A percentile compares a stretch with the other conserved stretches of the same genome.
Evolutionary conservation across 352 stramenopile genomes (phyloP).

Genomic region (Blastocystis sp.): DNA sequence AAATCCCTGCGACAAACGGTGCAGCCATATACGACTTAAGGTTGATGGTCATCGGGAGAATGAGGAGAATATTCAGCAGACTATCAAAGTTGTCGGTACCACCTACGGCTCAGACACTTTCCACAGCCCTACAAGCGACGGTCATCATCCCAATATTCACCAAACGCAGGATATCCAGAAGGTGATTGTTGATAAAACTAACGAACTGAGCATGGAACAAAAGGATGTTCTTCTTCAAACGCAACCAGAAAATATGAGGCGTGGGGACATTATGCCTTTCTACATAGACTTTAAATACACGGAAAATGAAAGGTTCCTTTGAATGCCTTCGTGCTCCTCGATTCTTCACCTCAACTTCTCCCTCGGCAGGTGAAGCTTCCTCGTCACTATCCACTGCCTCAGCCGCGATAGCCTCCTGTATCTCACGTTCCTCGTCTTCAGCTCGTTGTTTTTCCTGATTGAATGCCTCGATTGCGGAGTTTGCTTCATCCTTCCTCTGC

Average conservation of each 20-base stretch:
- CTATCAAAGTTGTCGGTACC: constrained; percentile 50
- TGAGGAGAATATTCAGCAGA: constrained; percentile 38
- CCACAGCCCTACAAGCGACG: background rate
- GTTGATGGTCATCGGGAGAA: constrained; percentile 34
- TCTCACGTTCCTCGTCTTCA: background rate
- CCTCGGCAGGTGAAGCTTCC: background rate
- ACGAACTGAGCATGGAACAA: constrained; percentile 19
- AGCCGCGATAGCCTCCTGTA: background rate
- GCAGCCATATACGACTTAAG: constrained; percentile 39
- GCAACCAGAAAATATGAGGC: constrained; percentile 14
- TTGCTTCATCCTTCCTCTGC: background rate
- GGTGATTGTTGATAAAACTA: constrained; percentile 2
- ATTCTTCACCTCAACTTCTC: background rate
- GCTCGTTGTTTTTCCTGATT: background rate
- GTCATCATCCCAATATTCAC: constrained; percentile 58
- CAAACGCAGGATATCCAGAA: constrained; percentile 32
- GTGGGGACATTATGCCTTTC: constrained; percentile 12
- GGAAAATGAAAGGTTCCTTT: constrained; percentile 4
- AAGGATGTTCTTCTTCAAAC: constrained; percentile 28
- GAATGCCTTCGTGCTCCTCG: background rate
- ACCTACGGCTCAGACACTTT: background rate
- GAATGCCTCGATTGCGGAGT: background rate
- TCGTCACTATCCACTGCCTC: background rate
- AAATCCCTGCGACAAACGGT: background rate
- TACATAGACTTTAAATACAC: constrained; percentile 26